A percentile compares a stretch with the other conserved stretches of the same genome.
phyloP scores from a whole-genome alignment of 1,284 basidiomycete genomes.

The Irpex sp. region DNA sequence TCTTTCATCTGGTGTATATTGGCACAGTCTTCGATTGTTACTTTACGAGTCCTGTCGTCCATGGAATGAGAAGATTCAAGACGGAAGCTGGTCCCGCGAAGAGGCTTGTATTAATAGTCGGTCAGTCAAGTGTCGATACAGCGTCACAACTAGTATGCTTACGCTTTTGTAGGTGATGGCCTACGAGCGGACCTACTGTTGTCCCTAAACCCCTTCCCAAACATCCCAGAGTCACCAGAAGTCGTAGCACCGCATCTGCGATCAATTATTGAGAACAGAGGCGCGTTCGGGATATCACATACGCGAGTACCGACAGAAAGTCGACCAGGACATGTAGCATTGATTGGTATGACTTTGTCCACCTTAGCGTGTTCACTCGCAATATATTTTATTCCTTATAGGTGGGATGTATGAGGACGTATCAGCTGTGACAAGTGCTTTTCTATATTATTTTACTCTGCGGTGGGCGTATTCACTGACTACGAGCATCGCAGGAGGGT shows the following conservation, averaged over 20 bases:
- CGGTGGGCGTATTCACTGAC: conserved; percentile 2
- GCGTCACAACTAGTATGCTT: background rate
- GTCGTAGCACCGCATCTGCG: conserved; percentile 79
- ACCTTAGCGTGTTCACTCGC: background rate
- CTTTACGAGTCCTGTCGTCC: conserved; percentile 77
- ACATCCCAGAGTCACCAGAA: conserved; percentile 47
- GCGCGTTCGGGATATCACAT: conserved; percentile 83
- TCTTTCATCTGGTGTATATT: conserved; percentile 75
- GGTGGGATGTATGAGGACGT: conserved; percentile 93
- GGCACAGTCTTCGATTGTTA: conserved; percentile 87
- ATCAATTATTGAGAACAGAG: conserved; percentile 59
- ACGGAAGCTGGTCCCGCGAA: conserved; percentile 27
- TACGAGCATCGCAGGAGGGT: conserved; percentile 49
- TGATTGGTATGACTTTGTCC: conserved; percentile 58
- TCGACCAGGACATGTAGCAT: conserved; percentile 85
- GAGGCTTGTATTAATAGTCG: too few relatives aligned
- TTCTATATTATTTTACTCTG: background rate
- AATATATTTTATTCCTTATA: conserved; percentile 21
- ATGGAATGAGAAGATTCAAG: conserved; percentile 63
- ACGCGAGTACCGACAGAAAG: conserved; percentile 89
- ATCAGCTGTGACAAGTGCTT: conserved; percentile 79
- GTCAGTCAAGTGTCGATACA: conserved; percentile 27
- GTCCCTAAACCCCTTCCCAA: conserved; percentile 55
- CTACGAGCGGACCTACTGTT: conserved; percentile 83
- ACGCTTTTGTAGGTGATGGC: conserved; percentile 59